Evolutionary conservation across 768 basidiomycete species (phyloP), one percentile per base, ranked within the genome.

Genomic region (Suillus decipiens): DNA sequence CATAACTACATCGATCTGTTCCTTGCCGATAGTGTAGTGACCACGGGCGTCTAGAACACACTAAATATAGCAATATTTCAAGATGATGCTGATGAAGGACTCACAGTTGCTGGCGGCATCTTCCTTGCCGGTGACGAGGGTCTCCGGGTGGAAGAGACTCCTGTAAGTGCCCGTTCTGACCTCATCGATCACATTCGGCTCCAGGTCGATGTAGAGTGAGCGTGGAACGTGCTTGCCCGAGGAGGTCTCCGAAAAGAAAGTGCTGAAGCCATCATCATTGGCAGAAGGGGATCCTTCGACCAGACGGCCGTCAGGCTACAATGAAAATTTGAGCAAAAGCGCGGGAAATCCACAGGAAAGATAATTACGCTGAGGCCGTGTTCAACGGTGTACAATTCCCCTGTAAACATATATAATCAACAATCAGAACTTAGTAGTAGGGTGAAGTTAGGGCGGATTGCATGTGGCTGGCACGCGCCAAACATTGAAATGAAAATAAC

Each of bases 21-120:
- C 96, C 80, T 99, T 99, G 69, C 96, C 96, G 73, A 99, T 88
- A 65, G 96, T 98, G 82, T 97, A 97, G 78, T 99, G 96, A 67
- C 96, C 96, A 77, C 96, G 95, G 65, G 96, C 95, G 77, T 97
- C 95, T 96, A 68, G 41, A 11, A 22, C 28, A 28, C 54, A 43
- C 50, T 12, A 67, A 61, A 43, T 24, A n/a, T 33, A 66, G 68
- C 55, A n/a, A 41, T 10, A 51, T 2, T 36, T 28, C 36, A 5
- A 59, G 31, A 39, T 5, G 19, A 24, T 41, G 15, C 43, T 24
- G 45, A 14, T 34, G 28, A 45, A 42, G 17, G 10, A 75, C 82
- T 70, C 78, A 96, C 96, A 99, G 81, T 99, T 99, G 85, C 95
- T 99, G 65, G 97, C 97, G 63, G 97, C 97, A 76, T 99, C 97